Conservation (phyloP, 495 filamentous ascomycete genomes). For the Talaromyces ruber region DNA sequence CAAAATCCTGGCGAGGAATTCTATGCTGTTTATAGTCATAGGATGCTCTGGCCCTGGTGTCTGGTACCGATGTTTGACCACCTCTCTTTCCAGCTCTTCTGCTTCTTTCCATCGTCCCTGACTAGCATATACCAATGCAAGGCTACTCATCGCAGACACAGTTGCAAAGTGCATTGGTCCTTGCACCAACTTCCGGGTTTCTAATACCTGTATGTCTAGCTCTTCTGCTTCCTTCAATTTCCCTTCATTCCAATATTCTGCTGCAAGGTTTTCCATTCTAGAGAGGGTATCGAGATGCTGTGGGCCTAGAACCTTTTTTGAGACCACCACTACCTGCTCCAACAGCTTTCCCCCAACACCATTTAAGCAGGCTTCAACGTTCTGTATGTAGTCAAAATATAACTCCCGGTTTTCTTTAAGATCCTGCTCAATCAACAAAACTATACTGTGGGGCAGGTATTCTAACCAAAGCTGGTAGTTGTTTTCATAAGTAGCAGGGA, state of each 20-base stretch:
- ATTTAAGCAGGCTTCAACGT: neutral
- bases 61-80: too few species aligned
- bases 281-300: slow-evolving; percentile 16
- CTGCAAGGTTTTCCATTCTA: slow-evolving; percentile 19
- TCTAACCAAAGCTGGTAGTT: slow-evolving; percentile 8
- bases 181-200: slow-evolving; percentile 16
- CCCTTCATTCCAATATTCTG: slow-evolving; percentile 21
- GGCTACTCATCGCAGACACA: slow-evolving; percentile 28
- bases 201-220: slow-evolving; percentile 19
- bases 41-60: too few species aligned
- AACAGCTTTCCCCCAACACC: slow-evolving; percentile 17
- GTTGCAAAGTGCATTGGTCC: slow-evolving; percentile 29
- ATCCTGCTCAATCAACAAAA: neutral
- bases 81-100: too few species aligned
- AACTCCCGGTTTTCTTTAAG: neutral
- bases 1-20: too few species aligned
- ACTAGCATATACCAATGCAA: slow-evolving; percentile 19
- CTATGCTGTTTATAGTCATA: too few species aligned
- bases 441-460: slow-evolving; percentile 9
- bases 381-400: neutral
- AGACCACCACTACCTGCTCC: slow-evolving; percentile 9
- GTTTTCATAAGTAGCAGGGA: slow-evolving; percentile 4
- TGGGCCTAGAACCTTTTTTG: slow-evolving; percentile 6
- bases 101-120: slow-evolving; percentile 11
- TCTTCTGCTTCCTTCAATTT: slow-evolving; percentile 27